Conservation (phyloP, 208 protist species). For the Leishmania lainsoni region DNA sequence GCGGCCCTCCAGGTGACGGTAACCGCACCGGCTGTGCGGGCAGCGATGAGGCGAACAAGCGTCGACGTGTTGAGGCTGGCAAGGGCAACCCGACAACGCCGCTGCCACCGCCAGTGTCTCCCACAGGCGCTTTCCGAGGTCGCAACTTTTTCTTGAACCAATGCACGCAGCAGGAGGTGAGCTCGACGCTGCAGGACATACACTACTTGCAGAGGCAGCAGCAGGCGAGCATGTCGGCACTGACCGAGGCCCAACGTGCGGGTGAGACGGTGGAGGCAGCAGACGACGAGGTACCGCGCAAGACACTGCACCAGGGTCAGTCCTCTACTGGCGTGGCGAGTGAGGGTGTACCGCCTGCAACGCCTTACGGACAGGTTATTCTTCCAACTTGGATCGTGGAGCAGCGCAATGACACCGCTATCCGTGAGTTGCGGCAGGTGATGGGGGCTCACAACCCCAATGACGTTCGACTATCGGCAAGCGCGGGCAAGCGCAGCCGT, state of each 20-base stretch:
- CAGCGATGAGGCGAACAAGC: constrained; percentile 29
- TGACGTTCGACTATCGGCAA: constrained; percentile 46
- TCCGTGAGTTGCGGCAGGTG: constrained; percentile 86
- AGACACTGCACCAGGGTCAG: constrained; percentile 24
- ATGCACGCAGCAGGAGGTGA: constrained; percentile 25
- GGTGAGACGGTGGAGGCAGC: neutral
- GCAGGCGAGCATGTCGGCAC: constrained; percentile 30
- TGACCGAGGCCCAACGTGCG: constrained; percentile 19
- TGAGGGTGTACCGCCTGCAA: constrained; percentile 51
- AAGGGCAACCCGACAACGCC: constrained; percentile 1
- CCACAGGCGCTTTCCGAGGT: constrained; percentile 34
- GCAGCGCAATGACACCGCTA: constrained; percentile 86
- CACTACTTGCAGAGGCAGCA: constrained; percentile 46
- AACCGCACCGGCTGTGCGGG: neutral
- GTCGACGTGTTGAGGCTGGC: constrained; percentile 37
- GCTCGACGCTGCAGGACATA: constrained; percentile 64
- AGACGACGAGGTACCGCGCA: constrained; percentile 17
- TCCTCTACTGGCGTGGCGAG: constrained; percentile 13
- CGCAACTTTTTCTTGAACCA: constrained; percentile 57
- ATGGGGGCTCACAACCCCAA: constrained; percentile 81
- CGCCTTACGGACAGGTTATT: constrained; percentile 77
- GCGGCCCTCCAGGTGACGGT: constrained; percentile 26
- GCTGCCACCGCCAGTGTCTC: constrained; percentile 13
- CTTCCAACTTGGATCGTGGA: constrained; percentile 87
- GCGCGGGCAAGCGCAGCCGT: constrained; percentile 38